These are phyloP conservation scores for Hibiscus tridactylites DNA, from an alignment of 345 rosid genomes.

Conservation along the genomic window DNA sequence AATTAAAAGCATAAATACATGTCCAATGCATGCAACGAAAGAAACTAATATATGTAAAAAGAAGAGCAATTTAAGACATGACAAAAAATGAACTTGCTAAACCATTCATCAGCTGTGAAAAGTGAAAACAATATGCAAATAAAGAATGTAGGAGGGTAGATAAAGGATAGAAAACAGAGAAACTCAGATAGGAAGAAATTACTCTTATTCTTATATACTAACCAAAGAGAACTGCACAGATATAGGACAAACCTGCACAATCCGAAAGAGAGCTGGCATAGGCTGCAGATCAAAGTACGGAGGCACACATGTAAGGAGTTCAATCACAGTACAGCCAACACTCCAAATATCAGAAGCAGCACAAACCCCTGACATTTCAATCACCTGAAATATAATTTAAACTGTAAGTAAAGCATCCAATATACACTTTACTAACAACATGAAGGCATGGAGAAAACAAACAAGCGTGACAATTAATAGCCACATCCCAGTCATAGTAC, in stretches of 20 bases:
- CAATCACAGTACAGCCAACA: conserved; percentile 99
- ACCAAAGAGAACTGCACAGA: background rate
- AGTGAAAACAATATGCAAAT: background rate
- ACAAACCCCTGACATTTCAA: conserved; percentile 99
- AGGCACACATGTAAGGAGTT: conserved; percentile 92
- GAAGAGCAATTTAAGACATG: background rate
- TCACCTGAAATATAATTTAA: conserved; percentile 57
- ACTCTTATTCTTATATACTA: background rate
- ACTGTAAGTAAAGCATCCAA: conserved; percentile 8
- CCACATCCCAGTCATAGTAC: conserved; percentile 27
- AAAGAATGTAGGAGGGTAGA: background rate
- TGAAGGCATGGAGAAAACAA: background rate
- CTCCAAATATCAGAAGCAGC: conserved; percentile 99
- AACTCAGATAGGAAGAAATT: conserved; percentile 8
- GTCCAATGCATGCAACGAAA: too few relatives aligned
- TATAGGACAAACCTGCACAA: conserved; percentile 71
- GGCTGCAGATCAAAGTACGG: conserved; percentile 98
- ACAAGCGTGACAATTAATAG: background rate
- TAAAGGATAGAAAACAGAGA: background rate
- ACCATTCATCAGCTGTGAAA: conserved; percentile 4
- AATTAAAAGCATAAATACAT: too few relatives aligned
- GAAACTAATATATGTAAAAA: background rate
- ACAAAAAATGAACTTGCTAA: background rate
- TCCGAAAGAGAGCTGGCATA: conserved; percentile 95
- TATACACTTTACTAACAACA: background rate